Evolutionary conservation across 352 stramenopile genomes (phyloP), one percentile per base, ranked within the genome.

Genomic region (Salisapilia sapeloensis): DNA sequence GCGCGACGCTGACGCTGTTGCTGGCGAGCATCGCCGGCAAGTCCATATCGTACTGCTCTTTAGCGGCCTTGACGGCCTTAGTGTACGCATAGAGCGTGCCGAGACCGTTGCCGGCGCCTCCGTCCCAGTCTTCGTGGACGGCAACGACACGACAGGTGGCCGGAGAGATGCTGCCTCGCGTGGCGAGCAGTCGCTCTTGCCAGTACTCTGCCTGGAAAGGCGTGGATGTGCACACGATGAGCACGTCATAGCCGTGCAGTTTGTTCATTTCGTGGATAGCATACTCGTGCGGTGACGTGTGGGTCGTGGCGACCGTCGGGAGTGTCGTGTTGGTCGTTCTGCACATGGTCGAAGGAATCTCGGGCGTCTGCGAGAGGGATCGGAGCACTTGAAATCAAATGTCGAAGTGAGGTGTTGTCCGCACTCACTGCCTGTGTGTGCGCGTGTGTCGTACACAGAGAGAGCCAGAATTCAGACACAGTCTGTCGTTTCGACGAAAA

Each of bases 161-260:
- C 3, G 81, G 72, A 19, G 83, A 82, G 44, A 94, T 77, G 33
- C 50, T 54, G 28, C 75, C 78, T 37, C 67, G 70, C 28, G 71
- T 86, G 24, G 66, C 62, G 63, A 85, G 84, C 20, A 98, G 72
- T 12, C 92, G 87, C 19, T 94, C 65, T 58, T 96, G 94, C 94
- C 94, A 98, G 67, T 98, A 98, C 22, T 66, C 55, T 10, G 94
- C 91, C 63, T 98, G 92, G 41, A 94, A 69, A 40, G 93, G 77
- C 50, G 94, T 96, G 12, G 90, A 97, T 17, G 87, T 97, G 66
- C 94, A 98, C 36, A 98, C 85, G 37, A 98, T 97, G 45, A 96
- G 75, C 24, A 97, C 87, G 43, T 97, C 91, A 57, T 93, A 98
- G 33, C 77, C 77, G 23, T 83, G 57, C n/a, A 92, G 65, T 30